Evolutionary conservation across 108 stramenopile species (phyloP).

Genomic region (Phaeodactylum tricornutum): DNA sequence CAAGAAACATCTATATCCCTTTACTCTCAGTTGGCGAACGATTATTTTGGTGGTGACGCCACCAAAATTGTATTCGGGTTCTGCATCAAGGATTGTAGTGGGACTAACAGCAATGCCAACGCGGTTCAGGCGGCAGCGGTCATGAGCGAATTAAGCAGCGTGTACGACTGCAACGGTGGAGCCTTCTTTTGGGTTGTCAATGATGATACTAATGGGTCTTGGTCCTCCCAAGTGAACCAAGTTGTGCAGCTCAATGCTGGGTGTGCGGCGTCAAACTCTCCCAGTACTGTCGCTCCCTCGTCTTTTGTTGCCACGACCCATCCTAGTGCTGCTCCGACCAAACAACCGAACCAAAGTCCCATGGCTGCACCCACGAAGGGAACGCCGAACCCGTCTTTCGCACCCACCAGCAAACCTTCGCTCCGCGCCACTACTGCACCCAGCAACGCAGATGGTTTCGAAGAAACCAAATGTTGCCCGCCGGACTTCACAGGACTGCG

Average conservation of each 20-base stretch:
- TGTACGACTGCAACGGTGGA: conserved; percentile 35
- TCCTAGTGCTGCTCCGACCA: conserved; percentile 1
- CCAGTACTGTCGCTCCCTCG: not conserved
- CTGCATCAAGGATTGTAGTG: conserved; percentile 40
- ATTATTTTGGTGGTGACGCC: conserved; percentile 35
- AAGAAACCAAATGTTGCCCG: too few relatives aligned
- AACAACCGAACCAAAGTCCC: too few relatives aligned
- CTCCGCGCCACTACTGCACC: too few relatives aligned
- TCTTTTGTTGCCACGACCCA: not conserved
- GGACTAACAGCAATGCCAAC: conserved; percentile 20
- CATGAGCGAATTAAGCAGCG: conserved; percentile 12
- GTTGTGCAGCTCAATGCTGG: conserved; percentile 12
- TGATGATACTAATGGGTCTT: conserved; percentile 27
- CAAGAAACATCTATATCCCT: conserved; percentile 9
- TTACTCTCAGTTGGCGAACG: conserved; percentile 22
- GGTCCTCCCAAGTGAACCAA: conserved; percentile 17
- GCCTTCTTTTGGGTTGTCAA: conserved; percentile 47
- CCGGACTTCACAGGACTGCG: too few relatives aligned
- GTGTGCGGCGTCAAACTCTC: conserved; percentile 5
- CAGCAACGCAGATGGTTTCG: too few relatives aligned
- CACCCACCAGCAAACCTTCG: too few relatives aligned
- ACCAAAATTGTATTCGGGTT: conserved; percentile 43
- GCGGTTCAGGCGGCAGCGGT: conserved; percentile 23
- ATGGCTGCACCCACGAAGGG: not conserved
- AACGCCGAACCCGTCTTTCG: too few relatives aligned